Conservation (phyloP, 2,329 filamentous ascomycete genomes). For the Ceratocystis huliohia region DNA sequence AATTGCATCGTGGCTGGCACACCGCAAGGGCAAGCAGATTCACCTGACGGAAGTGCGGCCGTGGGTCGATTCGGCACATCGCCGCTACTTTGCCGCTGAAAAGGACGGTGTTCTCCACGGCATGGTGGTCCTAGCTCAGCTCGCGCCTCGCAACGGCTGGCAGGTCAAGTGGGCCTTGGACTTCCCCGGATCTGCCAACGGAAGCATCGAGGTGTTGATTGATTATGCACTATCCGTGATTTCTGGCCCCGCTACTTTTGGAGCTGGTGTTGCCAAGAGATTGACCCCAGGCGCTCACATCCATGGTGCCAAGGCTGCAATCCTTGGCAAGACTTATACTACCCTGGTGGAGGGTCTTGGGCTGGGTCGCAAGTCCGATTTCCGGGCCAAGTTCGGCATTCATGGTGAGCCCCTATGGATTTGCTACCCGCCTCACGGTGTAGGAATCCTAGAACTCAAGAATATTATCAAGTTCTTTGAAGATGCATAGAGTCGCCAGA, state of each 20-base stretch:
- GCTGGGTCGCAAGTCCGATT: conserved; percentile 73
- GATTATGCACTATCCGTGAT: conserved; percentile 47
- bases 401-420: conserved; percentile 77
- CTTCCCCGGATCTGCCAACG: conserved; percentile 75
- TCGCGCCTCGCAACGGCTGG: conserved; percentile 71
- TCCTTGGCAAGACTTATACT: conserved; percentile 71
- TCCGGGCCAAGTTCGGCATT: conserved; percentile 80
- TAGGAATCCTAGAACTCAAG: conserved; percentile 68
- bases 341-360: conserved; percentile 71
- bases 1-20: conserved; percentile 65
- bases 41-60: conserved; percentile 82
- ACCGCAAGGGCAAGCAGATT: conserved; percentile 71
- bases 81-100: conserved; percentile 72
- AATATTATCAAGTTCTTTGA: conserved; percentile 88
- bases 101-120: conserved; percentile 61
- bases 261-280: conserved; percentile 62
- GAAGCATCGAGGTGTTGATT: conserved; percentile 74
- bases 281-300: conserved; percentile 72
- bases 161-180: conserved; percentile 95
- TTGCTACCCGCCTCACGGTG: conserved; percentile 74
- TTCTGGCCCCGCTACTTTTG: conserved; percentile 62
- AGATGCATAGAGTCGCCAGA: conserved; percentile 36
- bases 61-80: conserved; percentile 72
- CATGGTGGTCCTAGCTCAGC: conserved; percentile 70
- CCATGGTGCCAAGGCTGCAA: conserved; percentile 64